phyloP scores from a whole-genome alignment of 345 rosid genomes.

The Brassica incana region DNA sequence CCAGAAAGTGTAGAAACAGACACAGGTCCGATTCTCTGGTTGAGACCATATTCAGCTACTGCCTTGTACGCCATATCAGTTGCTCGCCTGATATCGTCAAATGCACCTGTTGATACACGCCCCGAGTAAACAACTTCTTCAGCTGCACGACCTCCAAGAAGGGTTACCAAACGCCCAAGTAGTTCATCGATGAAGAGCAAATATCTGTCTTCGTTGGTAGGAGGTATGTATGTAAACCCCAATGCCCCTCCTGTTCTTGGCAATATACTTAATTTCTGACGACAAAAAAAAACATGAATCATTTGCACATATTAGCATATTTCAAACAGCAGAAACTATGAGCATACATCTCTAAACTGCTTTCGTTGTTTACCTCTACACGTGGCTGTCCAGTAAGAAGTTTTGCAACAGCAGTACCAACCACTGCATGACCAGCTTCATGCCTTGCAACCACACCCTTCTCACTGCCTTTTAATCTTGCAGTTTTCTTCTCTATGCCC shows the following conservation, averaged over 20 bases:
- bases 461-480: slow-evolving; percentile 81
- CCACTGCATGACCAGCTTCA: slow-evolving; percentile 99
- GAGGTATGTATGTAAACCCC: slow-evolving; percentile 88
- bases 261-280: slow-evolving; percentile 91
- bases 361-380: slow-evolving; percentile 68
- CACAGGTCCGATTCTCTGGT: slow-evolving; percentile 76
- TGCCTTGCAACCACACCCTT: slow-evolving; percentile 96
- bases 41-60: slow-evolving; percentile 97
- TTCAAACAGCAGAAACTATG: background rate
- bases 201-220: slow-evolving; percentile 84
- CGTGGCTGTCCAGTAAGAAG: slow-evolving; percentile 90
- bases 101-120: slow-evolving; percentile 87
- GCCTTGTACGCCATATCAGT: slow-evolving; percentile 98
- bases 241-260: slow-evolving; percentile 98
- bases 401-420: slow-evolving; percentile 89
- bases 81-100: slow-evolving; percentile 93
- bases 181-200: slow-evolving; percentile 91
- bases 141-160: slow-evolving; percentile 98
- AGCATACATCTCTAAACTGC: background rate
- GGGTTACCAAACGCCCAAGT: slow-evolving; percentile 92
- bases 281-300: slow-evolving; percentile 26
- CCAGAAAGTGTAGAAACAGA: slow-evolving; percentile 82
- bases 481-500: slow-evolving; percentile 98
- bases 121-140: slow-evolving; percentile 92
- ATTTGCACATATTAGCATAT: slow-evolving; percentile 8